A percentile compares a stretch with the other conserved stretches of the same genome.
Evolutionary conservation across 163 green algal genomes (phyloP).

Genomic region (Botryococcus braunii): DNA sequence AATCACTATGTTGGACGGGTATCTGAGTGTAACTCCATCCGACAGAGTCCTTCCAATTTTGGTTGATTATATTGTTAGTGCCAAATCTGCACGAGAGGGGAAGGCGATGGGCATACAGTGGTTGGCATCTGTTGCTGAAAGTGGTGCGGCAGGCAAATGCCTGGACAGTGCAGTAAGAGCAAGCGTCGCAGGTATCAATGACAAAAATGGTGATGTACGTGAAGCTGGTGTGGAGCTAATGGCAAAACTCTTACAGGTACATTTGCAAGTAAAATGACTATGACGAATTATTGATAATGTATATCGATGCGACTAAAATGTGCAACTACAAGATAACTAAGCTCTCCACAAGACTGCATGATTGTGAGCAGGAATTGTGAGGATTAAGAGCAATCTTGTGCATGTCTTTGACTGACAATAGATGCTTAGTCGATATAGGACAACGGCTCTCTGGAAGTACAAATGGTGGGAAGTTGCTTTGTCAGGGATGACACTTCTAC

Average conservation of each 20-base stretch:
- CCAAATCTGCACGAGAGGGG: constrained; percentile 51
- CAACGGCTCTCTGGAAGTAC: too few relatives aligned
- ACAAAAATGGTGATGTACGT: constrained; percentile 68
- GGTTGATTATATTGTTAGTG: constrained; percentile 26
- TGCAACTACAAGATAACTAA: too few relatives aligned
- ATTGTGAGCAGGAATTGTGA: too few relatives aligned
- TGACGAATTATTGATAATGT: too few relatives aligned
- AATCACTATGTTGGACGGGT: constrained; percentile 69
- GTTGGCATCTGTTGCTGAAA: constrained; percentile 19
- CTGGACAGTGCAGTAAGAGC: constrained; percentile 31
- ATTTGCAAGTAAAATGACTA: too few relatives aligned
- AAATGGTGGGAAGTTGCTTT: not conserved
- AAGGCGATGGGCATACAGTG: constrained; percentile 13
- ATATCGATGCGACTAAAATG: too few relatives aligned
- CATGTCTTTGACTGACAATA: too few relatives aligned
- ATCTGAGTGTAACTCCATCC: constrained; percentile 25
- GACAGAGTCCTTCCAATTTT: constrained; percentile 31
- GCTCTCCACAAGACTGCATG: too few relatives aligned
- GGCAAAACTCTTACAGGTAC: constrained; percentile 27
- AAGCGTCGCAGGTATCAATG: constrained; percentile 30
- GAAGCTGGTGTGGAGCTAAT: constrained; percentile 42
- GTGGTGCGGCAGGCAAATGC: constrained; percentile 19
- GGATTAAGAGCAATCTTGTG: too few relatives aligned
- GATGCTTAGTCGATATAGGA: too few relatives aligned
- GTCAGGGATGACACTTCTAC: not conserved